These are phyloP conservation scores for Tylopilus orsonianus DNA, from an alignment of 1,284 basidiomycete genomes.

Conservation along the genomic window DNA sequence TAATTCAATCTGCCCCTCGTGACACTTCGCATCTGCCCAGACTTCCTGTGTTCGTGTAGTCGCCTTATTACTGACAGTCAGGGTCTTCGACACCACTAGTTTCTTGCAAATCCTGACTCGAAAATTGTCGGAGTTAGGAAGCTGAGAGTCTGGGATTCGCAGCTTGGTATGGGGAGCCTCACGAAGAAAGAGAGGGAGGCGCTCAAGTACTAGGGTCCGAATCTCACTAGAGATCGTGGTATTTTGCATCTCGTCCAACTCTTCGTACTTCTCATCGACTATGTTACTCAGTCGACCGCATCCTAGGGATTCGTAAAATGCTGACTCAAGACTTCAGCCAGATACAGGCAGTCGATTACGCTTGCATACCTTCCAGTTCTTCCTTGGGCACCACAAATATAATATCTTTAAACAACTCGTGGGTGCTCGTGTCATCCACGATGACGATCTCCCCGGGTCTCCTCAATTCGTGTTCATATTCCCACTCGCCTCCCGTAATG, in stretches of 20 bases:
- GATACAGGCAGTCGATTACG: too few relatives aligned
- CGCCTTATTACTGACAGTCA: not conserved
- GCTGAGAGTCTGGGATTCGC: not conserved
- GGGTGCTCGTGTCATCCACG: slow-evolving; percentile 6
- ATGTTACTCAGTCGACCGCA: not conserved
- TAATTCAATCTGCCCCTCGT: not conserved
- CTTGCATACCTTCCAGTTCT: slow-evolving; percentile 9
- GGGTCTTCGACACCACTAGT: slow-evolving; percentile 3
- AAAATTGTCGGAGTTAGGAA: not conserved
- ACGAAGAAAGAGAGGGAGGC: slow-evolving; percentile 7
- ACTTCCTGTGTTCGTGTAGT: not conserved
- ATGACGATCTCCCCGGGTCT: slow-evolving; percentile 8
- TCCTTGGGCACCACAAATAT: slow-evolving; percentile 9
- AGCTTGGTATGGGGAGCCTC: not conserved
- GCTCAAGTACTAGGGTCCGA: not conserved
- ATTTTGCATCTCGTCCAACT: not conserved
- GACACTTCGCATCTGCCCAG: not conserved
- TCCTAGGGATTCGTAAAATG: slow-evolving; percentile 5
- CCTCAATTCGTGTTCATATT: not conserved
- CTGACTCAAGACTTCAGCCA: too few relatives aligned
- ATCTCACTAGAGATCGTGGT: not conserved
- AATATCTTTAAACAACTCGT: slow-evolving; percentile 6
- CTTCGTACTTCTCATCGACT: not conserved
- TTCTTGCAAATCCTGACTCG: not conserved
- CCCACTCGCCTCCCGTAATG: too few relatives aligned